These are phyloP conservation scores for Nemophila menziesii DNA, from an alignment of 257 asterid species.

Conservation along the genomic window DNA sequence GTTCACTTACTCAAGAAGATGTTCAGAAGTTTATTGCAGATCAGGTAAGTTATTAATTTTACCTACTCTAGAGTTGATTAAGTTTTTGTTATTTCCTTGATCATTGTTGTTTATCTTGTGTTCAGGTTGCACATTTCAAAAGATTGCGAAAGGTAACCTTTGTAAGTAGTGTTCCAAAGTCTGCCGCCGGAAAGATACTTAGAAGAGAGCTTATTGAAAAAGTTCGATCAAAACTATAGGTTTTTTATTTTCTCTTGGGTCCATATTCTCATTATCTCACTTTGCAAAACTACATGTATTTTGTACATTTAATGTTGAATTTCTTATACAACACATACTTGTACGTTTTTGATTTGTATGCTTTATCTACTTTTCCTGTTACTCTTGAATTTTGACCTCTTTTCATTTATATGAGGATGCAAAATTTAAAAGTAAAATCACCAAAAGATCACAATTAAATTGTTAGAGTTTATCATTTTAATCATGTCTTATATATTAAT, in stretches of 20 bases:
- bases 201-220: slow-evolving; percentile 74
- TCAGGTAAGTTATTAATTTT: slow-evolving; percentile 36
- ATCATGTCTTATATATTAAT: too few species aligned
- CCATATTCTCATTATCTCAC: neutral
- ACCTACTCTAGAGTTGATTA: neutral
- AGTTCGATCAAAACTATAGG: slow-evolving; percentile 50
- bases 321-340: too few species aligned
- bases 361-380: too few species aligned
- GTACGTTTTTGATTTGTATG: too few species aligned
- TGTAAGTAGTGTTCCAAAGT: slow-evolving; percentile 68
- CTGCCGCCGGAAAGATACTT: slow-evolving; percentile 79
- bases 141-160: slow-evolving; percentile 60
- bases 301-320: too few species aligned
- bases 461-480: too few species aligned
- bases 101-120: neutral
- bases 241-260: neutral
- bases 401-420: too few species aligned
- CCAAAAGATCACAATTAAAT: too few species aligned
- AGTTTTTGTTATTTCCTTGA: neutral
- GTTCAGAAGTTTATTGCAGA: slow-evolving; percentile 69
- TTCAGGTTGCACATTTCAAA: slow-evolving; percentile 82
- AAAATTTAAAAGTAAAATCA: too few species aligned
- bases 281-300: too few species aligned
- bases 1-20: slow-evolving; percentile 83
- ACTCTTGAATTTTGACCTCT: too few species aligned